Conservation (phyloP, 257 asterid genomes). For the Solanum pinnatisectum region DNA sequence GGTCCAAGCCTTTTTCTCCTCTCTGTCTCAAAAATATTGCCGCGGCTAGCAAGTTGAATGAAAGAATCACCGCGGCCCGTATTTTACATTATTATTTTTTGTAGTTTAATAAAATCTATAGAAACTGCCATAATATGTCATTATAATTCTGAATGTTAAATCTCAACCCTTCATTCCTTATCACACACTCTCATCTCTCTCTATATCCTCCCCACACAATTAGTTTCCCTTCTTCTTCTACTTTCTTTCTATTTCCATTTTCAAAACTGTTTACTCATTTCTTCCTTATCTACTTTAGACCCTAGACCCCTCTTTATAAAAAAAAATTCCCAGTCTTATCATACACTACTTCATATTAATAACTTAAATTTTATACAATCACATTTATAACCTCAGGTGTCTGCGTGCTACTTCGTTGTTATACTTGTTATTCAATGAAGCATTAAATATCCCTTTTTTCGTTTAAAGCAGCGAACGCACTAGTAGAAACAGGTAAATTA, state of each 20-base stretch:
- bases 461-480: not conserved
- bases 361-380: not conserved
- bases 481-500: not conserved
- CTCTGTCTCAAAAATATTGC: not conserved
- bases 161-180: conserved; percentile 1
- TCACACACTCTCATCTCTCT: not conserved
- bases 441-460: not conserved
- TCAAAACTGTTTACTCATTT: not conserved
- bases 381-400: not conserved
- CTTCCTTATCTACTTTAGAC: not conserved
- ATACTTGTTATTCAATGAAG: conserved; percentile 24
- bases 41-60: not conserved
- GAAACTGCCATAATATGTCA: conserved; percentile 61
- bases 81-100: not conserved
- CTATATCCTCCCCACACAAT: conserved; percentile 1
- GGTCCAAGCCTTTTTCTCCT: not conserved
- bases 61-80: not conserved
- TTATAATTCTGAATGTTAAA: conserved; percentile 58
- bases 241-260: conserved; percentile 12
- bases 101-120: conserved; percentile 5
- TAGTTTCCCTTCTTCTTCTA: not conserved
- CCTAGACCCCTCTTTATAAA: not conserved
- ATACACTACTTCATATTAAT: not conserved
- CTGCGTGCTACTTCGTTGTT: not conserved
- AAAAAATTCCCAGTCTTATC: not conserved